Evolutionary conservation across 257 asterid genomes (phyloP).

Genomic region (Solanum bulbocastanum): DNA sequence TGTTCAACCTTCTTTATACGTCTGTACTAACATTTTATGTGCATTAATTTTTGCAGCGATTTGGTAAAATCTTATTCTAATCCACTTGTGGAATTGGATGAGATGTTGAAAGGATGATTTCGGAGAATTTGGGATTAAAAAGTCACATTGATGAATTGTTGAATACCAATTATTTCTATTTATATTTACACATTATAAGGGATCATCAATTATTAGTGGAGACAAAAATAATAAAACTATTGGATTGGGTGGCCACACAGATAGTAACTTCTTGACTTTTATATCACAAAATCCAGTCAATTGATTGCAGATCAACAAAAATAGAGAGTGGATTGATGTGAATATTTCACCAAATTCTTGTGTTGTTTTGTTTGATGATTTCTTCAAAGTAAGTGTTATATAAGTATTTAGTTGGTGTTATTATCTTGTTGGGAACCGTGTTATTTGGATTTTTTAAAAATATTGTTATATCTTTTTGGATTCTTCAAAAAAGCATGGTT

Average conservation of each 20-base stretch:
- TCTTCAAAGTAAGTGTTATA: neutral
- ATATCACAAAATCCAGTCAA: neutral
- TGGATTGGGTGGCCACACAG: neutral
- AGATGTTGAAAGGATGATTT: neutral
- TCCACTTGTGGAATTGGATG: neutral
- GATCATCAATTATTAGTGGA: neutral
- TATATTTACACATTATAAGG: neutral
- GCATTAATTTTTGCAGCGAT: neutral
- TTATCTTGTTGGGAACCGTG: too few species aligned
- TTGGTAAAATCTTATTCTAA: neutral
- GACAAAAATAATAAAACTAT: neutral
- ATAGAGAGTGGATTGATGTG: neutral
- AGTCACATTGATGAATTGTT: neutral
- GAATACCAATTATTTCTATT: neutral
- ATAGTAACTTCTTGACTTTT: neutral
- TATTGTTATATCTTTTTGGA: too few species aligned
- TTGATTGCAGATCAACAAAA: neutral
- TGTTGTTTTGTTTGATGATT: neutral
- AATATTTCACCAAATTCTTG: neutral
- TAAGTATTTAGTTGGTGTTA: too few species aligned
- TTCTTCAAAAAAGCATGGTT: too few species aligned
- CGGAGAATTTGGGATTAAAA: neutral
- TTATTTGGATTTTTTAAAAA: too few species aligned
- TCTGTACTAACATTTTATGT: neutral
- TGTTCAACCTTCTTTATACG: neutral